Conservation (phyloP, 2,329 filamentous ascomycete species). For the Aschersonia sp. region DNA sequence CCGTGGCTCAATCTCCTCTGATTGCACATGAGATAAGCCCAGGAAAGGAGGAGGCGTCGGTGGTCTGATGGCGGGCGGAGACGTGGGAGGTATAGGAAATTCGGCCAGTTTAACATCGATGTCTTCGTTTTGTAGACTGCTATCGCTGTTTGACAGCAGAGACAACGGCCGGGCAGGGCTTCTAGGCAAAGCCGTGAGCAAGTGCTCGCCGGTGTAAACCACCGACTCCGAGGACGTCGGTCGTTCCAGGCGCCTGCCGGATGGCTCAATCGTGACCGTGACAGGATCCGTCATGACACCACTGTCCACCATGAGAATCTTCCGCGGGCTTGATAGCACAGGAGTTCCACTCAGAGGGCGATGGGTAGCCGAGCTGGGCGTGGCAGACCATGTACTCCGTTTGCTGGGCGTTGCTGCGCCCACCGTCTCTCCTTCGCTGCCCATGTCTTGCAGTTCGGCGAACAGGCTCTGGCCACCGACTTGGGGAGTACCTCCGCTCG, state of each 20-base stretch:
- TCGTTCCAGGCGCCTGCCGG: conserved; percentile 9
- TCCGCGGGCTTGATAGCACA: conserved; percentile 33
- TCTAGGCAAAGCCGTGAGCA: conserved; percentile 12
- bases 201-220: conserved; percentile 13
- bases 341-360: conserved; percentile 30
- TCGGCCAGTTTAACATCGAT: conserved; percentile 37
- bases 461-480: conserved; percentile 64
- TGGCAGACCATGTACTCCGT: conserved; percentile 29
- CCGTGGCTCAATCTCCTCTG: conserved; percentile 16
- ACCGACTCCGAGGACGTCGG: conserved; percentile 29
- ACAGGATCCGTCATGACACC: conserved; percentile 48
- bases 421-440: conserved; percentile 60
- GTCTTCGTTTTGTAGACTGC: conserved; percentile 35
- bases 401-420: conserved; percentile 40
- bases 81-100: conserved; percentile 38
- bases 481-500: conserved; percentile 36
- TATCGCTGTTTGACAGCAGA: conserved; percentile 35
- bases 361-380: conserved; percentile 32
- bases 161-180: conserved; percentile 31
- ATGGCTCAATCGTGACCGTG: conserved; percentile 15
- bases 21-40: conserved; percentile 28
- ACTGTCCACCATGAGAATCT: conserved; percentile 42
- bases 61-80: conserved; percentile 16
- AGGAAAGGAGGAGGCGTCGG: conserved; percentile 19
- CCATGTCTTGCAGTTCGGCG: conserved; percentile 75